Evolutionary conservation across 1,284 basidiomycete genomes (phyloP).

Genomic region (Trametes versicolor): DNA sequence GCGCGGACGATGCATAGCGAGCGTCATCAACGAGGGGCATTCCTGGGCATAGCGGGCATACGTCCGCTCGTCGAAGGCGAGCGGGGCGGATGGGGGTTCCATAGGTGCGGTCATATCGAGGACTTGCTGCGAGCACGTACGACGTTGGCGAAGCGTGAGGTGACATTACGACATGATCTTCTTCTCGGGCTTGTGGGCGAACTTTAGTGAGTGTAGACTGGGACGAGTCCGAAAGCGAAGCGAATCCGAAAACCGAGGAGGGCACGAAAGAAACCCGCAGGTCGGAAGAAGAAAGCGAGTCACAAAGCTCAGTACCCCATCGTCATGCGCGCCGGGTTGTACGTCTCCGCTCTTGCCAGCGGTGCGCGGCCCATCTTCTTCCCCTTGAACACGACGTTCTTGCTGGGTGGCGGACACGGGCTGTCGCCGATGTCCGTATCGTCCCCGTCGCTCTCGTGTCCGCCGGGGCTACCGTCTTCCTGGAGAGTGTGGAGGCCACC

Average conservation of each 20-base stretch:
- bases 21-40: constrained; percentile 36
- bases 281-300: background rate
- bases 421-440: constrained; percentile 82
- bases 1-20: constrained; percentile 35
- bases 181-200: constrained; percentile 6
- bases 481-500: constrained; percentile 65
- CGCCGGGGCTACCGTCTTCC: constrained; percentile 66
- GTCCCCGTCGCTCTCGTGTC: constrained; percentile 69
- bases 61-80: constrained; percentile 8
- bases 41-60: constrained; percentile 33
- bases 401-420: constrained; percentile 80
- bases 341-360: constrained; percentile 70
- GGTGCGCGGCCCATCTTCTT: constrained; percentile 61
- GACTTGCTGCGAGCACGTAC: background rate
- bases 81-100: constrained; percentile 16
- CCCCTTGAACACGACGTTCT: constrained; percentile 58
- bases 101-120: constrained; percentile 30
- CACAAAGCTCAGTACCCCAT: constrained; percentile 35
- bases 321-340: constrained; percentile 57
- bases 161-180: constrained; percentile 22
- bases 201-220: constrained; percentile 11
- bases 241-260: constrained; percentile 1
- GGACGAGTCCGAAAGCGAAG: background rate
- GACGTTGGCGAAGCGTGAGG: constrained; percentile 16
- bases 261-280: background rate